Evolutionary conservation across 208 protist species (phyloP).

Genomic region (Tritrichomonas foetus): DNA sequence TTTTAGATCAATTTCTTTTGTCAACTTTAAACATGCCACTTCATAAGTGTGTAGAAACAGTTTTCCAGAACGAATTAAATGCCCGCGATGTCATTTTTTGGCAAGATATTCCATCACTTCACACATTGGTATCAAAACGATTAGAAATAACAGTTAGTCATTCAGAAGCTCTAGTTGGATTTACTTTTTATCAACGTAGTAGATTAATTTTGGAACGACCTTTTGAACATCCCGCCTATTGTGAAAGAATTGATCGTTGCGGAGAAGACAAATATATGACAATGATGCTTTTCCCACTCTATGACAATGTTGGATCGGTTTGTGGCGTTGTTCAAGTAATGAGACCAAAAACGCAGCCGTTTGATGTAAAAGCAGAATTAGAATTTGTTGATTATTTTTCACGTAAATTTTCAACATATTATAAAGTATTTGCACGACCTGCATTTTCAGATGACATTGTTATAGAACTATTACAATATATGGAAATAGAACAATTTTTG

Average conservation of each 20-base stretch:
- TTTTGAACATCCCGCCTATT: background rate
- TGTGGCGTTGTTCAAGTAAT: background rate
- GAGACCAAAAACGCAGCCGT: background rate
- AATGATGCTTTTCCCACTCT: background rate
- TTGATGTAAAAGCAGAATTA: background rate
- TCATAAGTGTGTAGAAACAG: no score
- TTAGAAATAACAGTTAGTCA: background rate
- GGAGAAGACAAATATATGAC: background rate
- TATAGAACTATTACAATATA: background rate
- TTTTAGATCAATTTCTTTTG: no score
- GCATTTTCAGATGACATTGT: background rate
- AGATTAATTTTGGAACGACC: background rate
- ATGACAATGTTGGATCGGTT: background rate
- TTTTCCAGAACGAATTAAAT: no score
- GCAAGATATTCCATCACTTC: constrained; percentile 27
- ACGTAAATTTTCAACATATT: background rate
- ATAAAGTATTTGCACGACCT: background rate
- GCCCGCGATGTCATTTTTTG: background rate
- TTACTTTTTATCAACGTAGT: background rate
- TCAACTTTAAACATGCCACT: no score
- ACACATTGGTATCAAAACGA: background rate
- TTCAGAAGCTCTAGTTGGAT: constrained; percentile 2
- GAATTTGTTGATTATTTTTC: background rate
- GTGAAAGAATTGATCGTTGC: background rate
- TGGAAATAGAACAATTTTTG: constrained; percentile 3